A percentile compares a stretch with the other conserved stretches of the same genome.
Evolutionary conservation across 169 alveolate species (phyloP).

Genomic region (Theileria luwenshuni): DNA sequence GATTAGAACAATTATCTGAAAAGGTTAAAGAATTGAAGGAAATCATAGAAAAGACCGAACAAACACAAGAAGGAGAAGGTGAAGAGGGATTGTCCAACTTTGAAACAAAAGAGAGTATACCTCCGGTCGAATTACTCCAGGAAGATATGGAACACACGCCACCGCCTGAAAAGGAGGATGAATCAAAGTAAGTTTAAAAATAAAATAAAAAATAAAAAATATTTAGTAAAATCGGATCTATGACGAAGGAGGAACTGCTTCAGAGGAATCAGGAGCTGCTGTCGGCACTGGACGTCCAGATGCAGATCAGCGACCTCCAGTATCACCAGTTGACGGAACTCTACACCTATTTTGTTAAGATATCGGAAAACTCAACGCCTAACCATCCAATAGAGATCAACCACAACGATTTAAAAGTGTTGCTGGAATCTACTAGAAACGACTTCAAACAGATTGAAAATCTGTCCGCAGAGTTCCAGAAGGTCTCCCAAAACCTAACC

Average conservation of each 20-base stretch:
- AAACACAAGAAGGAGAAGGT: neutral
- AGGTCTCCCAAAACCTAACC: constrained; percentile 41
- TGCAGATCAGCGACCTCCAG: constrained; percentile 60
- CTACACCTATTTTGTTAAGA: constrained; percentile 50
- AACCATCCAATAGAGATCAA: constrained; percentile 14
- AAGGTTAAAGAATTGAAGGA: constrained; percentile 62
- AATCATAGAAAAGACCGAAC: constrained; percentile 41
- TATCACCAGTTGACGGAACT: constrained; percentile 60
- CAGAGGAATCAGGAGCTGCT: constrained; percentile 53
- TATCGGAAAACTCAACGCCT: constrained; percentile 43
- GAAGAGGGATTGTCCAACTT: constrained; percentile 23
- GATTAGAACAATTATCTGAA: constrained; percentile 58
- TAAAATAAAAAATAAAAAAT: neutral
- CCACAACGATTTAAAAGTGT: constrained; percentile 27
- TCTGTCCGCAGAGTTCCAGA: constrained; percentile 47
- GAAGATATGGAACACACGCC: constrained; percentile 14
- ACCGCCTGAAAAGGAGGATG: constrained; percentile 4
- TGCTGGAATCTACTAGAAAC: constrained; percentile 35
- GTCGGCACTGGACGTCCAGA: constrained; percentile 60
- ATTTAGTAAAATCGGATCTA: constrained; percentile 17
- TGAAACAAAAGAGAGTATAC: constrained; percentile 2
- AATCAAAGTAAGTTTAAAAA: neutral
- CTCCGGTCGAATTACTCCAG: constrained; percentile 12
- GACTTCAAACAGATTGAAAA: constrained; percentile 63
- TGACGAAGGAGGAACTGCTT: constrained; percentile 44